Evolutionary conservation across 2,329 filamentous ascomycete species (phyloP).

Genomic region (Aaosphaeria arxii): DNA sequence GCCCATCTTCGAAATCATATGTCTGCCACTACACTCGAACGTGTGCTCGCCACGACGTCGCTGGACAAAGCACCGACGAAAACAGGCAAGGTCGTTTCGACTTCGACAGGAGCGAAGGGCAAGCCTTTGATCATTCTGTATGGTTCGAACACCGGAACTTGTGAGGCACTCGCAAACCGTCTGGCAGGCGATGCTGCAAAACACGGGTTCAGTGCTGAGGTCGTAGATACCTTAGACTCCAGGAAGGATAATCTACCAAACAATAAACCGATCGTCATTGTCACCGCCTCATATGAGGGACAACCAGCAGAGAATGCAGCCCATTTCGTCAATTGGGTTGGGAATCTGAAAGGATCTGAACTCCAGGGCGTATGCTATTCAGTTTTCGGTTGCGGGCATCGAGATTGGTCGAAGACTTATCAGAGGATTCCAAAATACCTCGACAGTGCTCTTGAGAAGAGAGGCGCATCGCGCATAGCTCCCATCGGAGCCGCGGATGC

Average conservation of each 20-base stretch:
- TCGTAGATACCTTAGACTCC: conserved; percentile 33
- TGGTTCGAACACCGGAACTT: conserved; percentile 42
- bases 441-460: conserved; percentile 25
- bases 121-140: conserved; percentile 37
- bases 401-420: conserved; percentile 42
- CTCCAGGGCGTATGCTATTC: conserved; percentile 36
- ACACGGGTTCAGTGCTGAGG: conserved; percentile 35
- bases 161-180: conserved; percentile 39
- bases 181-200: conserved; percentile 34
- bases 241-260: conserved; percentile 31
- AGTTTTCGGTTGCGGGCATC: conserved; percentile 42
- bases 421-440: conserved; percentile 40
- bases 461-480: conserved; percentile 29
- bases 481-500: conserved; percentile 35
- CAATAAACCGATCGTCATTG: conserved; percentile 37
- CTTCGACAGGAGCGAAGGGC: conserved; percentile 12
- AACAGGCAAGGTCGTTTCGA: conserved; percentile 4
- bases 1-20: conserved; percentile 30
- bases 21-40: conserved; percentile 30
- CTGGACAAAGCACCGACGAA: conserved; percentile 11
- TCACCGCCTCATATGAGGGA: conserved; percentile 43
- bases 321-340: conserved; percentile 41
- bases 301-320: conserved; percentile 43
- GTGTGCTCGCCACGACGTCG: conserved; percentile 18
- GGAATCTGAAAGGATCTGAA: conserved; percentile 21